Base-by-base conservation (phyloP, 352 stramenopile genomes). In the Phytophthora aleatoria region DNA sequence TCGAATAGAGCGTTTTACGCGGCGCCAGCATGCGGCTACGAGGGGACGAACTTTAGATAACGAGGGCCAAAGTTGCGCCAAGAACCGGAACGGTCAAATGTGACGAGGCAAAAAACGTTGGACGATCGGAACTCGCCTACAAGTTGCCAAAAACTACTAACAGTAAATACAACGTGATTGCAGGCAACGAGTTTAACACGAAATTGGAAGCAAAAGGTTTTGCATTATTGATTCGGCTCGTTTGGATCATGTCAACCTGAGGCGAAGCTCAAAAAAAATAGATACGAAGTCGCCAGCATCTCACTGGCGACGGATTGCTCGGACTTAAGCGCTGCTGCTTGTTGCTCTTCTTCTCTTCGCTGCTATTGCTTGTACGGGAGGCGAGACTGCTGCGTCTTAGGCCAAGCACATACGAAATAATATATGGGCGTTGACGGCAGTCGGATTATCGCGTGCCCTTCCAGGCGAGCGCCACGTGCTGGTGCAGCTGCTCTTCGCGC, bases 1-100 rank as follows among this genome's bases (percentile, higher is more conserved):
- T 94, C 65, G 86, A 94, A 59, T 92, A 79, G 38, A 94, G 81
- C 59, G 71, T 92, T 73, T 87, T 90, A 50, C 86, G 78, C 56
- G 86, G 86, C 13, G 86, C 86, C 31, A 94, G 63, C 85, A 94
- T 94, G 4, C 11, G 12, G 50, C 24, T 27, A 54, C 44, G 43
- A 62, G 9, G 36, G 61, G 49, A 42, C 47, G 48, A 52, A 53
- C 60, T 64, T 64, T 69, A 27, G 41, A 56, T 58, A 7, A 33
- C 13, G 28, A 5, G 10, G 1, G 4, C 27, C 47, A 61, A 61
- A 61, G 33, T 64, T 58, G 49, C 58, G 24, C 41, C 11, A 30
- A 47, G 54, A 28, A 66, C 61, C 61, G 57, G 56, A 63, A 66
- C 41, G n/a, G 13, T 3, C n/a, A 53, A 58, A 71, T 61, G 57